These are phyloP conservation scores for Zea luxurians DNA, from an alignment of 176 grass and related monocot species.

Conservation along the genomic window DNA sequence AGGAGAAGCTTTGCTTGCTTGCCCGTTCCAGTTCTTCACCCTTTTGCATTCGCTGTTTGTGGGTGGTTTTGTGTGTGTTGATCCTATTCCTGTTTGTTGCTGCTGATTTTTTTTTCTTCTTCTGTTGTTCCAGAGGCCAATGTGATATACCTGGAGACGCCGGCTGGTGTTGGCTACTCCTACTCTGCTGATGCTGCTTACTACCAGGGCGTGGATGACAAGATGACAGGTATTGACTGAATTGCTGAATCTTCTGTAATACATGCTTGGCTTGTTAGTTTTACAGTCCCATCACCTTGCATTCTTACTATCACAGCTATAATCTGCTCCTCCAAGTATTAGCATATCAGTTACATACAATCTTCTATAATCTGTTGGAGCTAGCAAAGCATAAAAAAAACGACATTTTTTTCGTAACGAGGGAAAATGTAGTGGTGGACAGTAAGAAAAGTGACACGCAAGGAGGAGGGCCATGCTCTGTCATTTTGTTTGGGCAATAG, in stretches of 20 bases:
- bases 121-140: conserved; percentile 91
- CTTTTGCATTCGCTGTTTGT: conserved; percentile 25
- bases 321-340: neutral
- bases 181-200: conserved; percentile 75
- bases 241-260: neutral
- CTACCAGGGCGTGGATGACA: conserved; percentile 84
- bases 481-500: neutral
- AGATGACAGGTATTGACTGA: conserved; percentile 68
- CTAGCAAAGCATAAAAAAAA: neutral
- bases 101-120: neutral
- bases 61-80: neutral
- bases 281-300: neutral
- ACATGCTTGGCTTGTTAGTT: neutral
- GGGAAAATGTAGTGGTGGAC: neutral
- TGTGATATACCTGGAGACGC: conserved; percentile 85
- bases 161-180: conserved; percentile 89
- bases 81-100: neutral
- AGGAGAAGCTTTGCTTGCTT: conserved; percentile 21
- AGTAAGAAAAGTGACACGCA: neutral
- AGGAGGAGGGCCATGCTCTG: conserved; percentile 5
- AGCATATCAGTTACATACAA: no score
- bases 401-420: neutral
- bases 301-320: no score
- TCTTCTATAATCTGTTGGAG: neutral
- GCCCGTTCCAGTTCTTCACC: conserved; percentile 36